These are phyloP conservation scores for Colletotrichum sp. DNA, from an alignment of 2,329 filamentous ascomycete genomes.

Conservation along the genomic window DNA sequence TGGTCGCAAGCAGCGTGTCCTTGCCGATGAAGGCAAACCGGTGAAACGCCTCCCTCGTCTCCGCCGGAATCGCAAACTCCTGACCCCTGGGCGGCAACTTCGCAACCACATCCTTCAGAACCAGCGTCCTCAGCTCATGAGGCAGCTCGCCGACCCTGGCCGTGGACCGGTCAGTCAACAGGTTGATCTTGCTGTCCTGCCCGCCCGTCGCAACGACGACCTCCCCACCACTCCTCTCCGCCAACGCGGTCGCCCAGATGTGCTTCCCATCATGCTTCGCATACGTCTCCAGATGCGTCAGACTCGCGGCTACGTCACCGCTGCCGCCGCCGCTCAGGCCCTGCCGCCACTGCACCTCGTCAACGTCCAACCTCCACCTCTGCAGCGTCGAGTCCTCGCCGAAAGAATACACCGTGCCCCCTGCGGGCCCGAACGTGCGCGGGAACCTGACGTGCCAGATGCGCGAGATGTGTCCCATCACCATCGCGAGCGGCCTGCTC, in stretches of 20 bases:
- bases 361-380: constrained; percentile 67
- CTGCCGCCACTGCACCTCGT: constrained; percentile 19
- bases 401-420: constrained; percentile 71
- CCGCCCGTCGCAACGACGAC: constrained; percentile 74
- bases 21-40: constrained; percentile 68
- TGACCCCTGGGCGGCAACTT: constrained; percentile 25
- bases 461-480: constrained; percentile 86
- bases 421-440: constrained; percentile 21
- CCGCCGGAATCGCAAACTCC: constrained; percentile 30
- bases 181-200: constrained; percentile 75
- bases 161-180: constrained; percentile 39
- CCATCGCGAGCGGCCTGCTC: constrained; percentile 64
- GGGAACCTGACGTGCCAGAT: constrained; percentile 88
- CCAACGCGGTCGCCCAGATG: constrained; percentile 76
- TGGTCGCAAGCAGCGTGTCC: constrained; percentile 58
- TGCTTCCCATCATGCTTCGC: constrained; percentile 85
- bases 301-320: constrained; percentile 21
- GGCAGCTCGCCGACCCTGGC: neutral
- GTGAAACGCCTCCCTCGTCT: constrained; percentile 53
- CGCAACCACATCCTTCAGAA: constrained; percentile 37
- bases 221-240: constrained; percentile 30
- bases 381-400: constrained; percentile 85
- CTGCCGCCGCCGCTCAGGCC: constrained; percentile 6
- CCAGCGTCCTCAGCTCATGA: constrained; percentile 27
- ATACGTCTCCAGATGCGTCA: constrained; percentile 61